Evolutionary conservation across 1,284 basidiomycete species (phyloP), one percentile per base, ranked within the genome.

Genomic region (Ceratobasidium theobromae): DNA sequence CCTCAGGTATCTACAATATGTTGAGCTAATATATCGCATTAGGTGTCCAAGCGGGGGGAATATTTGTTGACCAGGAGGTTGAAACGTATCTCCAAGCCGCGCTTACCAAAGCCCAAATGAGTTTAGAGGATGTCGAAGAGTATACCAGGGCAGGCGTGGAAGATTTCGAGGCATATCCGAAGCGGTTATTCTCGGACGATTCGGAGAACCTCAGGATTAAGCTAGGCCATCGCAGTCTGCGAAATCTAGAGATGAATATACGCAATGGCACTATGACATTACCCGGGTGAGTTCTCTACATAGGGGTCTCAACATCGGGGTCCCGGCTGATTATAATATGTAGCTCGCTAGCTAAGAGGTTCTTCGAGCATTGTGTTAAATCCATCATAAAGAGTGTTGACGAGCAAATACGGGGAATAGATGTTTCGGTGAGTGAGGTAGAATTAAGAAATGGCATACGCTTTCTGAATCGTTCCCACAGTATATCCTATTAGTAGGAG

Each of bases 401-500:
- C 21, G 21, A 48, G 14, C 45, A 48, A 48, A 27, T 48, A 21
- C 21, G 27, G 5, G 21, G 14, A 5, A 4, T 27, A 4, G 11
- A n/a, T 25, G 45, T 48, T 4, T 23, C 45, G 6, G 38, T 40
- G 18, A 5, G 45, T 48, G 27, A 23, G 5, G n/a, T n/a, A n/a
- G 5, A 3, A 25, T 3, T 23, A 12, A n/a, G 6, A 2, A n/a
- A 23, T 14, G 21, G 11, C 4, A 6, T 8, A 4, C 45, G 4
- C 23, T 11, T 23, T 48, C n/a, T 23, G 11, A 6, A 27, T 23
- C 14, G 11, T 11, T 25, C 3, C 23, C 40, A n/a, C 32, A 69
- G 68, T 40, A 66, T n/a, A 45, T 68, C n/a, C 32, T 68, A 1
- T 28, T 68, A n/a, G 67, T 68, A 12, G 67, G 67, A 1, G 67